phyloP scores from a whole-genome alignment of 768 basidiomycete species.

The Lactifluus echinatus region DNA sequence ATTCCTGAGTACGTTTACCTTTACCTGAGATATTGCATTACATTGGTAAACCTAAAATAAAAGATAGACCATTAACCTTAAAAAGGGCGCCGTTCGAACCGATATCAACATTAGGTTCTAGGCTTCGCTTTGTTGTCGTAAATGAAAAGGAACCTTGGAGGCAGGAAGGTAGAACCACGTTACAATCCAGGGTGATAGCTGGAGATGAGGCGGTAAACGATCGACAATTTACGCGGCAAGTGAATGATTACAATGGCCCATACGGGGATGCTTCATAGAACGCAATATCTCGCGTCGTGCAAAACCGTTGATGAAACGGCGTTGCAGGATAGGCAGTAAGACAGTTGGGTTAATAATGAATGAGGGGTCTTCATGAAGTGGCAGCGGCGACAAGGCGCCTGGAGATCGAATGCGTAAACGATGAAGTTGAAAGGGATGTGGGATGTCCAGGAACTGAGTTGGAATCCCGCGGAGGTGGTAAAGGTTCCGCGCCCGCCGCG shows the following conservation, averaged over 20 bases:
- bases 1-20: background rate
- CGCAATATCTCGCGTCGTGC: background rate
- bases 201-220: slow-evolving; percentile 1
- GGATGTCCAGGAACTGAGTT: background rate
- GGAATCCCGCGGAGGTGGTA: background rate
- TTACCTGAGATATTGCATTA: slow-evolving; percentile 6
- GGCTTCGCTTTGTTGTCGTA: background rate
- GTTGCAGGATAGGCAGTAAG: slow-evolving; percentile 2
- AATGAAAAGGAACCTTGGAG: slow-evolving; percentile 1
- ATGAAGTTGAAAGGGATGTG: background rate
- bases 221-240: slow-evolving; percentile 13
- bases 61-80: slow-evolving; percentile 8
- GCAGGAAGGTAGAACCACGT: background rate
- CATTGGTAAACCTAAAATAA: slow-evolving; percentile 9
- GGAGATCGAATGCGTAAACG: background rate
- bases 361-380: background rate
- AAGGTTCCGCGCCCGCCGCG: background rate
- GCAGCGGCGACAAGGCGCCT: slow-evolving; percentile 2
- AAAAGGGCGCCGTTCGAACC: slow-evolving; percentile 1
- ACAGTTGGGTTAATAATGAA: background rate
- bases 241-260: background rate
- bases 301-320: slow-evolving; percentile 14
- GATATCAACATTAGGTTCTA: slow-evolving; percentile 4
- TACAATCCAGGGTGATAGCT: background rate
- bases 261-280: slow-evolving; percentile 2